Percentiles rank a stretch among this genome's conserved stretches.
Evolutionary conservation across 2,329 filamentous ascomycete genomes (phyloP).

Genomic region (Talaromyces sp.): DNA sequence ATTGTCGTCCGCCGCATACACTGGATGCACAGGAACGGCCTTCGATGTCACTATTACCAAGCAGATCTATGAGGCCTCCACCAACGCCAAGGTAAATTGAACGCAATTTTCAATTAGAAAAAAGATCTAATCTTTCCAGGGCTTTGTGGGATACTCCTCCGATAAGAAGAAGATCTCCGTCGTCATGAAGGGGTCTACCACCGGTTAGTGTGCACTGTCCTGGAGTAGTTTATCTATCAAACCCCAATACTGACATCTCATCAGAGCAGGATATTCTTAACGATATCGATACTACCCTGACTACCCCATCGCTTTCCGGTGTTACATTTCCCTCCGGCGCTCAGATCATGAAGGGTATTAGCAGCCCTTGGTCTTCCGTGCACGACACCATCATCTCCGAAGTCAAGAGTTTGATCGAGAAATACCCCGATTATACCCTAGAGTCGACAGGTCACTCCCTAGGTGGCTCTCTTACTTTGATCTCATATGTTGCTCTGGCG

Average conservation of each 20-base stretch:
- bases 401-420: constrained; percentile 26
- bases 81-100: constrained; percentile 27
- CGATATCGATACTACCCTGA: constrained; percentile 28
- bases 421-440: constrained; percentile 33
- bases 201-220: constrained; percentile 16
- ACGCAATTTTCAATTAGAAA: neutral
- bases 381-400: constrained; percentile 33
- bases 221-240: neutral
- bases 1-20: constrained; percentile 35
- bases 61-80: constrained; percentile 23
- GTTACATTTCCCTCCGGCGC: constrained; percentile 31
- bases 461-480: constrained; percentile 34
- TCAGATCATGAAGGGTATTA: constrained; percentile 32
- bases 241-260: neutral
- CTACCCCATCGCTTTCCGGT: constrained; percentile 30
- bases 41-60: constrained; percentile 37
- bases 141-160: constrained; percentile 32
- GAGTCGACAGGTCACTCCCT: constrained; percentile 37
- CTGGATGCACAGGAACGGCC: constrained; percentile 27
- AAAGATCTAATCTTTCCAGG: constrained; percentile 15
- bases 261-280: constrained; percentile 20
- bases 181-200: constrained; percentile 35
- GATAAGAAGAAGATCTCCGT: constrained; percentile 31
- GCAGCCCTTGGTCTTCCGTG: constrained; percentile 31
- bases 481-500: constrained; percentile 35